Evolutionary conservation across 345 rosid species (phyloP), one percentile per base, ranked within the genome.

Genomic region (Streptanthus diversifolius): DNA sequence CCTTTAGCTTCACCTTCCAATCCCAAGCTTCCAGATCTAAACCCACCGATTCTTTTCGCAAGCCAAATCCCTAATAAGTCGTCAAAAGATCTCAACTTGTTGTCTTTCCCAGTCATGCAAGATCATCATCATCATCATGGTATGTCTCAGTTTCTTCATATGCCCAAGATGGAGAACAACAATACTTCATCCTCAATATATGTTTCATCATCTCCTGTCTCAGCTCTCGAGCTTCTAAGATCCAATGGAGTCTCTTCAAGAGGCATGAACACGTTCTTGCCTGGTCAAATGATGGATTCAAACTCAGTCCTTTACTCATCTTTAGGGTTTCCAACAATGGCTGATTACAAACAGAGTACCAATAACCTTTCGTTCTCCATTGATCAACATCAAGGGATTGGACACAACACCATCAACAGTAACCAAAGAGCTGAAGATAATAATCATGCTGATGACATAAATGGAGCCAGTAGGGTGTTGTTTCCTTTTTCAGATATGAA

Each of bases 91-190:
- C 71, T 70, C 66, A 76, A 65, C 71, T 70, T 76, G 66, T 15
- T 76, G 37, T 76, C 80, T 39, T 76, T 76, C 66, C 80, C 80
- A 2, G 75, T 76, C 53, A 76, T 76, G 75, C 75, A 76, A 76
- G 75, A 76, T 53, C 72, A 66, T 56, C 64, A 68, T 51, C 58
- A 69, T 57, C 79, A 76, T 76, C 71, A 76, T 47, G 71, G 66
- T 70, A 76, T 76, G 75, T 76, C 71, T 63, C 80, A 76, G 12
- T 70, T 76, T 70, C 71, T 76, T 76, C 80, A 63, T 33, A 69
- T 75, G 70, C 70, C 74, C 13, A 75, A 68, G 65, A 61, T 69
- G 7, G 79, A 75, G 74, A 68, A 61, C 74, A 75, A 49, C 73
- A 75, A 67, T 27, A 59, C 64, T 11, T 61, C 68, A 30, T 59